Evolutionary conservation across 2,329 filamentous ascomycete species (phyloP), one percentile per base, ranked within the genome.

Genomic region (Colletotrichum sp.): DNA sequence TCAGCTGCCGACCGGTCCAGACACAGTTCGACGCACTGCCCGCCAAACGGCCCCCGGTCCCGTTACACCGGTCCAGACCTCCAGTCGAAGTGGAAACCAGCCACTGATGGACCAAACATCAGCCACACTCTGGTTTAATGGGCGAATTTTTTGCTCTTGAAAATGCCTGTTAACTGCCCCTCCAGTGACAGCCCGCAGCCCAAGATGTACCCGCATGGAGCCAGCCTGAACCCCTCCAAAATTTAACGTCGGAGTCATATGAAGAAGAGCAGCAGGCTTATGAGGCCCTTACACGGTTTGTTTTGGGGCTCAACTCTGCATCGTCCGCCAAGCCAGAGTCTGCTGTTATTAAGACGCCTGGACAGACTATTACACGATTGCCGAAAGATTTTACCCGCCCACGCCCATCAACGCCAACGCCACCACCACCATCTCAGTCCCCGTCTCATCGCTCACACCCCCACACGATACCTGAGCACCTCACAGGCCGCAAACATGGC

Each of bases 401-500:
- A 30, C 26, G n/a, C 68, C 15, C 52, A 44, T 18, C 55, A 39
- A 55, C 62, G 57, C 60, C 62, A 59, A 34, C 60, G 30, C 63
- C 62, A 68, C 60, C 60, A 59, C 44, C 60, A 30, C 12, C 24
- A 60, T 62, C 62, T 64, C 44, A 59, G 26, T n/a, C 32, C 39
- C 21, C 60, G 21, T 55, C 59, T 73, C 73, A 36, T 28, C 18
- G 24, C 64, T 30, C 32, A 36, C 55, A 32, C 44, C 21, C 34
- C 28, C n/a, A 24, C 24, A 44, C 70, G 70, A 49, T 28, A 34
- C n/a, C 26, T 71, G 21, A 75, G 71, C 71, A 75, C 65, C 64
- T 59, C 44, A 36, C 3, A 55, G 32, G 6, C 44, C 57, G 49
- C 73, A 57, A 75, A 36, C 28, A 80, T 80, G 78, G 65, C 77